Base-by-base conservation (phyloP, 2,329 filamentous ascomycete species). In the Talaromyces sp. region DNA sequence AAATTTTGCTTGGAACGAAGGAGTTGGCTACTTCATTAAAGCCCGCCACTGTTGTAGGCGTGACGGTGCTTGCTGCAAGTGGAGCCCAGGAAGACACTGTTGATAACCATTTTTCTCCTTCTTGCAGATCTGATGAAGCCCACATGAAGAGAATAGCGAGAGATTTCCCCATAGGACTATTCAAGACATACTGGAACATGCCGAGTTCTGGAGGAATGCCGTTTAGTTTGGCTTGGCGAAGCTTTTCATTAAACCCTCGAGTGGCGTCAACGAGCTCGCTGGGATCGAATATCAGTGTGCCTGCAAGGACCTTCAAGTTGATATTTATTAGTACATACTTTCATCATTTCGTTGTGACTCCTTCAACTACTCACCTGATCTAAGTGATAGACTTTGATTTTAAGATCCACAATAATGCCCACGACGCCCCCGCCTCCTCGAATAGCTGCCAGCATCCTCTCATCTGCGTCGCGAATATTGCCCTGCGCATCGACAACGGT, bases 361-460 rank as follows among this genome's bases (percentile, higher is more conserved):
- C 47, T 7, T 35, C 54, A 11, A n/a, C 13, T n/a, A 29, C 56
- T 47, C 57, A 70, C 69, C 58, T 66, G 63, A 20, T 65, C 63
- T 2, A 69, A 47, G 3, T 67, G 65, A 50, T 77, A 76, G 2
- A 76, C 60, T 52, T 71, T 76, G 52, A 78, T 65, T 2, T 65
- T 70, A 6, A 77, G 33, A 52, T 77, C 73, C 7, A 74, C 67
- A 37, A 78, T 71, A 10, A 75, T 62, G 3, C 73, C 75, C 20
- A 77, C 70, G 10, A 64, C 65, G 3, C 74, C 71, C 22, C 75
- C 75, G 4, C 65, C 75, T 2, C 76, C 76, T 1, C 75, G 64
- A 16, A 78, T 71, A 1, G 68, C 74, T 37, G 65, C 67, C 16
- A 77, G 54, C 30, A 78, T 50, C 9, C 64, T 62, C 13, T 71